phyloP scores from a whole-genome alignment of 2,329 filamentous ascomycete genomes.

The Raffaelea albimanens region DNA sequence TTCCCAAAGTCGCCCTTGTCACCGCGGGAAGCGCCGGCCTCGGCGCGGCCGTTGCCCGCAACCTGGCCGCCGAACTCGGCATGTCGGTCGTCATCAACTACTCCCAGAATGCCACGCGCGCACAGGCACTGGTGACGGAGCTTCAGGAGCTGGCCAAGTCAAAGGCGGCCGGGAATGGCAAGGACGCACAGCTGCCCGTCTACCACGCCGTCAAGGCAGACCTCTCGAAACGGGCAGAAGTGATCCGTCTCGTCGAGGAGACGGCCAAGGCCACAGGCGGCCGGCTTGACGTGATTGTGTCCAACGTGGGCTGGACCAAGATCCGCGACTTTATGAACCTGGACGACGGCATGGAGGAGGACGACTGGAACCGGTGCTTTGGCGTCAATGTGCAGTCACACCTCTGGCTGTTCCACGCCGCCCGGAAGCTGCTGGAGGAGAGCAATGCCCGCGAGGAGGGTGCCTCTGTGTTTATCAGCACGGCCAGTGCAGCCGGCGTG shows the following conservation, averaged over 20 bases:
- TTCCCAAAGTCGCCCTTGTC: constrained; percentile 28
- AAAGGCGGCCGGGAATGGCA: not conserved
- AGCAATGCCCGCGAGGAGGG: constrained; percentile 23
- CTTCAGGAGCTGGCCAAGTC: constrained; percentile 24
- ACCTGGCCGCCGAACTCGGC: constrained; percentile 55
- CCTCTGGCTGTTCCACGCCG: constrained; percentile 49
- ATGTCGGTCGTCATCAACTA: constrained; percentile 70
- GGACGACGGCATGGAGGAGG: constrained; percentile 43
- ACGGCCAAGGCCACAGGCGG: constrained; percentile 47
- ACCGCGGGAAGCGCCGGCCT: constrained; percentile 53
- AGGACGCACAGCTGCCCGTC: not conserved
- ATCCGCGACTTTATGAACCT: constrained; percentile 35
- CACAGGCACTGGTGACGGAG: constrained; percentile 46
- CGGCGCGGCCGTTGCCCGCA: constrained; percentile 56
- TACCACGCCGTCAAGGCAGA: constrained; percentile 56
- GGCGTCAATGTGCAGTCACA: constrained; percentile 56
- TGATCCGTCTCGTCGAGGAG: constrained; percentile 48
- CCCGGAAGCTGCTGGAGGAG: constrained; percentile 42
- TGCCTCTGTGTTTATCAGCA: constrained; percentile 50
- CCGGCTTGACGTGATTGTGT: constrained; percentile 67
- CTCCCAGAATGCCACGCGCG: constrained; percentile 48
- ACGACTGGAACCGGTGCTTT: constrained; percentile 51
- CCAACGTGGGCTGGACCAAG: constrained; percentile 56
- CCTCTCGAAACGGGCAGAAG: constrained; percentile 48
- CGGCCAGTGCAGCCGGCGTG: constrained; percentile 55